Evolutionary conservation across 805 yeast species (phyloP).

Genomic region (Zygoascus biomembranicola): DNA sequence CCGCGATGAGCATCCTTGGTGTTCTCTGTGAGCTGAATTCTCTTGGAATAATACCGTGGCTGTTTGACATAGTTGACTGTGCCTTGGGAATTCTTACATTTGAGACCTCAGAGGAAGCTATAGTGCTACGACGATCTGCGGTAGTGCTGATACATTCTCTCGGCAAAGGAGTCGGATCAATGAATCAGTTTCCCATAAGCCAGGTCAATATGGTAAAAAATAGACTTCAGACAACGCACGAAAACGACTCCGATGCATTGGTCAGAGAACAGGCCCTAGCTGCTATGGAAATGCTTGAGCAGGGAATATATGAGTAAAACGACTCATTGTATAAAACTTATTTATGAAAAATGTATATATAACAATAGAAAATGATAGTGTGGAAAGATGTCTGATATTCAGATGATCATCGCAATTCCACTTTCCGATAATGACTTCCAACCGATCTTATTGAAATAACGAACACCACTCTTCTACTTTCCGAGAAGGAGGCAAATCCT

Average conservation of each 20-base stretch:
- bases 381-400: too few species aligned
- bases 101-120: conserved; percentile 42
- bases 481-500: too few species aligned
- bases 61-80: conserved; percentile 62
- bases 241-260: conserved; percentile 26
- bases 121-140: conserved; percentile 64
- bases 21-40: conserved; percentile 54
- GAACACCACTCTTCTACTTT: too few species aligned
- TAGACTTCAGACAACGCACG: conserved; percentile 16
- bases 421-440: too few species aligned
- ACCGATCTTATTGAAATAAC: too few species aligned
- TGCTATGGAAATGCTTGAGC: conserved; percentile 5
- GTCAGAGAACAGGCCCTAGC: conserved; percentile 24
- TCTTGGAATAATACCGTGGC: conserved; percentile 37
- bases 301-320: not conserved
- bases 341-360: not conserved
- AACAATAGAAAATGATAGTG: not conserved
- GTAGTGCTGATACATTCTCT: conserved; percentile 47
- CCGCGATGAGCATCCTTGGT: conserved; percentile 83
- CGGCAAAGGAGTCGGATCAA: conserved; percentile 20
- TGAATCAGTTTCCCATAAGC: conserved; percentile 24
- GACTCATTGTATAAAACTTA: conserved; percentile 1
- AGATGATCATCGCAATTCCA: too few species aligned
- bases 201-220: conserved; percentile 15
- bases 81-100: conserved; percentile 63